Evolutionary conservation across 2,329 filamentous ascomycete genomes (phyloP).

Genomic region (Scedosporium dehoogii): DNA sequence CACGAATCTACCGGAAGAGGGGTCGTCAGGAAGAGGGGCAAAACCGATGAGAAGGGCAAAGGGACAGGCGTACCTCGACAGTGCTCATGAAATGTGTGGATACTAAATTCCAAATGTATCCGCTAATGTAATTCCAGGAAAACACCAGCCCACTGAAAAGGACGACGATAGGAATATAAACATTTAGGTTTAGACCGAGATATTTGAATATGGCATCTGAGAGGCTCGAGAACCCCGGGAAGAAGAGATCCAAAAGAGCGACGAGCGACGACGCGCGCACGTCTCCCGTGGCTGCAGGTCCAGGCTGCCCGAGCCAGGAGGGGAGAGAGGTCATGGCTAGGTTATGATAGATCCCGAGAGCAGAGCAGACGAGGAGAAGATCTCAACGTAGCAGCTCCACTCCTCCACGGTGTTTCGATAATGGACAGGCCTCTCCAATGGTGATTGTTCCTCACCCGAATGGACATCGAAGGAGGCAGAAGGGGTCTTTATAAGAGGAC

Average conservation of each 20-base stretch:
- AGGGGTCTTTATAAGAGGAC: too few relatives aligned
- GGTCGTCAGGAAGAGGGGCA: not conserved
- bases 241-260: conserved; percentile 49
- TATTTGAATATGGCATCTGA: conserved; percentile 43
- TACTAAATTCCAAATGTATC: conserved; percentile 36
- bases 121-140: conserved; percentile 41
- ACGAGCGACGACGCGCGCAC: not conserved
- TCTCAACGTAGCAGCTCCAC: too few relatives aligned
- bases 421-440: too few relatives aligned
- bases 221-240: conserved; percentile 55
- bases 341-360: not conserved
- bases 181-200: conserved; percentile 49
- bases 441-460: too few relatives aligned
- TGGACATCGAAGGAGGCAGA: too few relatives aligned
- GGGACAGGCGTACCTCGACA: conserved; percentile 30
- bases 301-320: not conserved
- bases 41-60: not conserved
- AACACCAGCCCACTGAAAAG: conserved; percentile 37
- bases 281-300: not conserved
- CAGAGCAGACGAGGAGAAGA: not conserved
- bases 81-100: conserved; percentile 51
- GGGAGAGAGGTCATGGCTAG: not conserved
- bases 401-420: too few relatives aligned
- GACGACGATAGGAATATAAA: conserved; percentile 51
- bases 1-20: conserved; percentile 33